A percentile compares a stretch with the other conserved stretches of the same genome.
phyloP scores from a whole-genome alignment of 108 stramenopile genomes.

The Nannochloropsis oceanica region DNA sequence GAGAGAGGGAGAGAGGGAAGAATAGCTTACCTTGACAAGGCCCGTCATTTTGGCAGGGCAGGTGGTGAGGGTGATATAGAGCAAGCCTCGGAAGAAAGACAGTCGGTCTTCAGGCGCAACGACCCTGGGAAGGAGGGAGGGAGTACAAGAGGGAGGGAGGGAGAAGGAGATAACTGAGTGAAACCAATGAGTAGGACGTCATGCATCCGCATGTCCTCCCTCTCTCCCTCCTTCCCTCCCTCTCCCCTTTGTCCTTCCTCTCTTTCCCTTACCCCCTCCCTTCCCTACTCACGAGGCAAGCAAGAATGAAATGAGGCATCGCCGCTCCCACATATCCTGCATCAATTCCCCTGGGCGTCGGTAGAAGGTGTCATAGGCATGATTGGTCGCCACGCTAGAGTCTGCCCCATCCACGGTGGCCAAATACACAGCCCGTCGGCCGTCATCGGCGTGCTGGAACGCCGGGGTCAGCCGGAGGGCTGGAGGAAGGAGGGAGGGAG shows the following conservation, averaged over 20 bases:
- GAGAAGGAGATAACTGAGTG: background rate
- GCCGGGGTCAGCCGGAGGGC: background rate
- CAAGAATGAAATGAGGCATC: background rate
- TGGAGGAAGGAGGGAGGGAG: background rate
- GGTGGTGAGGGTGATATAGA: background rate
- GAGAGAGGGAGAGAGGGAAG: background rate
- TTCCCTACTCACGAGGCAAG: background rate
- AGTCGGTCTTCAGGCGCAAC: background rate
- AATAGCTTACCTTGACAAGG: background rate
- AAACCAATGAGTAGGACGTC: no score
- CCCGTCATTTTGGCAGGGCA: background rate
- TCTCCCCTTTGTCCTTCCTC: background rate
- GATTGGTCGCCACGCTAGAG: background rate
- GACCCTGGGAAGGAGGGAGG: background rate
- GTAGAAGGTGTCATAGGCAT: background rate
- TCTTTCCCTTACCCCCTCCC: background rate
- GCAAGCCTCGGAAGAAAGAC: background rate
- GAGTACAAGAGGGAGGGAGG: background rate
- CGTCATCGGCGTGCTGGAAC: background rate
- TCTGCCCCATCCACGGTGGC: background rate
- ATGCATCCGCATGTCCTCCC: no score
- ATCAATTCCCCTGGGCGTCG: background rate
- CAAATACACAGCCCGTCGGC: background rate
- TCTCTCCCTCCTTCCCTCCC: no score
- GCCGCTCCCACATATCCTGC: background rate